These are phyloP conservation scores for Exobasidium cylindrosporum DNA, from an alignment of 1,284 basidiomycete genomes.

Conservation along the genomic window DNA sequence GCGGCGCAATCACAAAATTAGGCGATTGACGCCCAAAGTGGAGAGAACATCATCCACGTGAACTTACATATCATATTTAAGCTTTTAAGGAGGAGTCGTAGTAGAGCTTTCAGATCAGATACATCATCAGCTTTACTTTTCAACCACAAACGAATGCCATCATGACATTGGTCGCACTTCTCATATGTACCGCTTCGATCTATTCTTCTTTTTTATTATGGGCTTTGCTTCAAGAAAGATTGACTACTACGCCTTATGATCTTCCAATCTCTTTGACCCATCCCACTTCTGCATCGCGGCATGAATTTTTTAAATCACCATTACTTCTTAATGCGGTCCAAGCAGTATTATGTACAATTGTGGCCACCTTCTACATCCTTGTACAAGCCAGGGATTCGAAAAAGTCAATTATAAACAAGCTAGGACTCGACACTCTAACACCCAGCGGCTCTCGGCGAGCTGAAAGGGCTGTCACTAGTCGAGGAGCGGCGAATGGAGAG, in stretches of 20 bases:
- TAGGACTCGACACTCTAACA: constrained; percentile 44
- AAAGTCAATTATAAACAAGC: constrained; percentile 14
- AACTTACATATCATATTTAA: too few relatives aligned
- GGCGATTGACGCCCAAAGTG: too few relatives aligned
- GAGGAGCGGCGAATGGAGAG: constrained; percentile 6
- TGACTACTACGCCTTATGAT: constrained; percentile 48
- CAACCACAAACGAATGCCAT: background rate
- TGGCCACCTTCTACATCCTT: constrained; percentile 76
- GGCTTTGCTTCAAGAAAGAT: constrained; percentile 52
- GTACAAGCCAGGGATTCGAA: constrained; percentile 37
- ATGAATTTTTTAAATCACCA: constrained; percentile 70
- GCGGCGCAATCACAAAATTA: too few relatives aligned
- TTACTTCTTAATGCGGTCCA: constrained; percentile 84
- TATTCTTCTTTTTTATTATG: constrained; percentile 53
- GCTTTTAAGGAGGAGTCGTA: too few relatives aligned
- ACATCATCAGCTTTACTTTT: too few relatives aligned
- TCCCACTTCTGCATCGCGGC: constrained; percentile 24
- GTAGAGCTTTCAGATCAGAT: too few relatives aligned
- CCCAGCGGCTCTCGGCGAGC: constrained; percentile 21
- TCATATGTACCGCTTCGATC: constrained; percentile 46
- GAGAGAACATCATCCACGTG: too few relatives aligned
- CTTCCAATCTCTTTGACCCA: constrained; percentile 28
- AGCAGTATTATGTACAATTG: constrained; percentile 73
- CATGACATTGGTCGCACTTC: constrained; percentile 30
- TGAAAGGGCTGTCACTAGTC: constrained; percentile 17